Evolutionary conservation across 1,284 basidiomycete genomes (phyloP).

Genomic region (Phylloboletellus chloephorus): DNA sequence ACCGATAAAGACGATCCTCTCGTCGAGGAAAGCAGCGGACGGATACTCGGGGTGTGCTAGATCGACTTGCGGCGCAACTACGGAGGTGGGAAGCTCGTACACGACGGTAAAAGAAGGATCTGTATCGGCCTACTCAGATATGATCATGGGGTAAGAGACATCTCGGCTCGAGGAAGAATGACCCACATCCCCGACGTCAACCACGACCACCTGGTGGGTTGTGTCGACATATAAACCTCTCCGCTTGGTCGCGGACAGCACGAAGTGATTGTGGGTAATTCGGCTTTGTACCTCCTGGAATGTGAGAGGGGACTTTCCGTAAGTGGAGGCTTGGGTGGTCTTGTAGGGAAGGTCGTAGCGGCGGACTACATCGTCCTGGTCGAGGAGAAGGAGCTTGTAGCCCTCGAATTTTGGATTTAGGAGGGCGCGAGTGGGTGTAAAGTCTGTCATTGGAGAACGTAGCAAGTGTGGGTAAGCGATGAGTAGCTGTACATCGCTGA

Average conservation of each 20-base stretch:
- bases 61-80: slow-evolving; percentile 37
- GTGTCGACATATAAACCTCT: slow-evolving; percentile 69
- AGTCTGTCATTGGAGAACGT: slow-evolving; percentile 31
- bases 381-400: slow-evolving; percentile 65
- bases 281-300: slow-evolving; percentile 80
- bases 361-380: slow-evolving; percentile 49
- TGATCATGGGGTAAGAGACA: slow-evolving; percentile 18
- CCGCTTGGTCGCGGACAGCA: slow-evolving; percentile 41
- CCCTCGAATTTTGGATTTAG: slow-evolving; percentile 83
- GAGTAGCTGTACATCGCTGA: too few species aligned
- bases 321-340: slow-evolving; percentile 56
- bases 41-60: slow-evolving; percentile 68
- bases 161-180: slow-evolving; percentile 3
- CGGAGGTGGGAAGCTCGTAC: slow-evolving; percentile 53
- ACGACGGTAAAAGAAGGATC: slow-evolving; percentile 53
- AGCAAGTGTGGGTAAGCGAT: not conserved
- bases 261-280: slow-evolving; percentile 82
- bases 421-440: slow-evolving; percentile 41
- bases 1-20: slow-evolving; percentile 52
- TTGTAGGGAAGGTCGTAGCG: slow-evolving; percentile 48
- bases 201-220: slow-evolving; percentile 56
- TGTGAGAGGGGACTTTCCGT: slow-evolving; percentile 55
- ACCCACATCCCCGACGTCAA: slow-evolving; percentile 57
- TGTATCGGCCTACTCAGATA: slow-evolving; percentile 43
- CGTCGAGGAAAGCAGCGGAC: slow-evolving; percentile 55